Evolutionary conservation across 352 stramenopile genomes (phyloP).

Genomic region (Peronospora farinosa): DNA sequence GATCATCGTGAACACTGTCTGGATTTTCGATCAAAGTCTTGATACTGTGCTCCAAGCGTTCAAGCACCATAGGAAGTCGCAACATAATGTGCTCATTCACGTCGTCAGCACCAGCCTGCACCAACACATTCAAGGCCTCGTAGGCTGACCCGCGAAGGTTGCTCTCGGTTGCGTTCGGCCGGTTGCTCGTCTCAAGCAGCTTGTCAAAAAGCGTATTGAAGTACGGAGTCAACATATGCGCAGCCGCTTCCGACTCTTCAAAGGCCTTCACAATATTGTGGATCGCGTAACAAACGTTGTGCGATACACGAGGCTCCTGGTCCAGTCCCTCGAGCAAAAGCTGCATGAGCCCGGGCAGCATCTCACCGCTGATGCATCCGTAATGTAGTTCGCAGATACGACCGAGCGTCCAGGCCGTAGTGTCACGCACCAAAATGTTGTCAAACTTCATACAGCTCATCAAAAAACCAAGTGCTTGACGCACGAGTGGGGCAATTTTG

Average conservation of each 20-base stretch:
- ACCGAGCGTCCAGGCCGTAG: slow-evolving; percentile 93
- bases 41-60: slow-evolving; percentile 71
- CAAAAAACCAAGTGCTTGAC: slow-evolving; percentile 90
- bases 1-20: slow-evolving; percentile 69
- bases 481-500: slow-evolving; percentile 88
- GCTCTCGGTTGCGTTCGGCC: slow-evolving; percentile 81
- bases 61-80: slow-evolving; percentile 72
- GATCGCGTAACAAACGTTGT: slow-evolving; percentile 94
- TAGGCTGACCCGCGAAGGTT: slow-evolving; percentile 90
- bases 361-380: slow-evolving; percentile 83
- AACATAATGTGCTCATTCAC: slow-evolving; percentile 76
- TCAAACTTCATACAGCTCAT: slow-evolving; percentile 89
- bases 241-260: slow-evolving; percentile 61
- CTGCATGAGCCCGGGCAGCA: slow-evolving; percentile 86
- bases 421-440: slow-evolving; percentile 92
- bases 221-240: slow-evolving; percentile 90
- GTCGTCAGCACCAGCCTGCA: slow-evolving; percentile 77
- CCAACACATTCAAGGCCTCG: slow-evolving; percentile 91
- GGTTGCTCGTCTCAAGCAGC: slow-evolving; percentile 87
- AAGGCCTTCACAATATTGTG: slow-evolving; percentile 95
- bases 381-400: slow-evolving; percentile 94
- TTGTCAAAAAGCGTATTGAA: slow-evolving; percentile 88
- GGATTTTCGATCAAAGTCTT: slow-evolving; percentile 58
- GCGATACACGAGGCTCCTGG: slow-evolving; percentile 87
- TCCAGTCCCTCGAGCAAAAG: slow-evolving; percentile 80